phyloP scores from a whole-genome alignment of 257 asterid genomes.

The Nemophila menziesii region DNA sequence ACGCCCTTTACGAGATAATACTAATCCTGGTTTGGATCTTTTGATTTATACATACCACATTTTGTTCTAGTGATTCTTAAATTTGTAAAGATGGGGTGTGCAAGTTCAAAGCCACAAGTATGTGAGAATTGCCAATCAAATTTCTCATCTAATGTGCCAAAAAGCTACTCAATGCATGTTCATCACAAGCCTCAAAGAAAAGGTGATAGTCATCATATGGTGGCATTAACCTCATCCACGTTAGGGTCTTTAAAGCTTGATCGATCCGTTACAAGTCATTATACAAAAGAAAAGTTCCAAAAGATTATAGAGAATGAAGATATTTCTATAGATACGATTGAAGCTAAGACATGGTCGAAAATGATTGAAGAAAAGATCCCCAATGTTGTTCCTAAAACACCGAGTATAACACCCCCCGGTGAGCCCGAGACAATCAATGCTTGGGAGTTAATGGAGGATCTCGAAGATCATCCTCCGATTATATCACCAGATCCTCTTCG shows the following conservation, averaged over 20 bases:
- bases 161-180: slow-evolving; percentile 65
- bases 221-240: slow-evolving; percentile 81
- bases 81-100: slow-evolving; percentile 58
- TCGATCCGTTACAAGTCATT: slow-evolving; percentile 17
- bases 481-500: slow-evolving; percentile 25
- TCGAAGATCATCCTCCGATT: slow-evolving; percentile 60
- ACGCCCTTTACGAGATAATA: too few relatives aligned
- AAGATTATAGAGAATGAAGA: slow-evolving; percentile 31
- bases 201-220: slow-evolving; percentile 46
- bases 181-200: slow-evolving; percentile 29
- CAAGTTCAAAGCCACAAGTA: slow-evolving; percentile 47
- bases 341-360: slow-evolving; percentile 70
- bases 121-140: slow-evolving; percentile 59
- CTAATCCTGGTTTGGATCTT: too few relatives aligned
- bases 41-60: neutral
- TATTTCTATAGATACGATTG: slow-evolving; percentile 53
- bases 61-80: too few relatives aligned
- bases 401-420: slow-evolving; percentile 60
- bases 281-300: slow-evolving; percentile 9
- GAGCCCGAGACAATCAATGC: slow-evolving; percentile 80
- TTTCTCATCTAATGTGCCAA: slow-evolving; percentile 50
- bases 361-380: slow-evolving; percentile 73
- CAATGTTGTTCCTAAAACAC: slow-evolving; percentile 51
- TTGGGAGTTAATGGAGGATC: slow-evolving; percentile 90
- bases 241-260: slow-evolving; percentile 69